phyloP scores from a whole-genome alignment of 371 early-diverging fungal genomes.

The Fennellomyces sp. region DNA sequence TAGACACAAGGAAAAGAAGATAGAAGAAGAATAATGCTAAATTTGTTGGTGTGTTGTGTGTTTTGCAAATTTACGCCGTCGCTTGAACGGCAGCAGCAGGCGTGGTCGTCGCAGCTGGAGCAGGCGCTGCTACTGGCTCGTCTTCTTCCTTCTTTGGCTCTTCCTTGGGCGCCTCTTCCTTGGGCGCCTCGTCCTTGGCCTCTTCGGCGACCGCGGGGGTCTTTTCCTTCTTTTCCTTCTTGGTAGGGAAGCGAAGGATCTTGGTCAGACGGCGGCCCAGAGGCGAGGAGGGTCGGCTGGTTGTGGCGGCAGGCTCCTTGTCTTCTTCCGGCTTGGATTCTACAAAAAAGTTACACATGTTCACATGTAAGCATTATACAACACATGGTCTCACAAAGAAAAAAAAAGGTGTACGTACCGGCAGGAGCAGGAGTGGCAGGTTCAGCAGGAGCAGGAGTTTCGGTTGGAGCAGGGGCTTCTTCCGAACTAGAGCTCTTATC shows the following conservation, averaged over 20 bases:
- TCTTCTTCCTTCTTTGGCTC: constrained; percentile 15
- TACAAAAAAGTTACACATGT: constrained; percentile 3
- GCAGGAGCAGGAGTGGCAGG: background rate
- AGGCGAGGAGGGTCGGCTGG: constrained; percentile 33
- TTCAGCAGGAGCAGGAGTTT: constrained; percentile 7
- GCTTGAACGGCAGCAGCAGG: constrained; percentile 21
- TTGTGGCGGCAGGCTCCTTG: constrained; percentile 21
- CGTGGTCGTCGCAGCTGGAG: constrained; percentile 1
- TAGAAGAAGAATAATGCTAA: background rate
- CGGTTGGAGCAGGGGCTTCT: constrained; percentile 3
- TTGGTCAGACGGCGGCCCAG: constrained; percentile 49
- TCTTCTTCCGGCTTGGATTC: constrained; percentile 19
- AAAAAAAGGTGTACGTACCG: constrained; percentile 9
- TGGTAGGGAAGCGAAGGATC: constrained; percentile 32
- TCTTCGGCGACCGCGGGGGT: background rate
- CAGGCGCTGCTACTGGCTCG: background rate
- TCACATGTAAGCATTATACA: constrained; percentile 10
- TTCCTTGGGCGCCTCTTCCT: constrained; percentile 11
- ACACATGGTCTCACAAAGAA: constrained; percentile 6
- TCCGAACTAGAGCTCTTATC: constrained; percentile 3
- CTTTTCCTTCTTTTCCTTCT: constrained; percentile 30
- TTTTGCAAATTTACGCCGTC: constrained; percentile 11
- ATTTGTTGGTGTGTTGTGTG: background rate
- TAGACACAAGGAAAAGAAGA: background rate
- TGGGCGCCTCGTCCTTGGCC: constrained; percentile 8